Conservation (phyloP, 176 grass and related monocot species). For the Oryza nivara region DNA sequence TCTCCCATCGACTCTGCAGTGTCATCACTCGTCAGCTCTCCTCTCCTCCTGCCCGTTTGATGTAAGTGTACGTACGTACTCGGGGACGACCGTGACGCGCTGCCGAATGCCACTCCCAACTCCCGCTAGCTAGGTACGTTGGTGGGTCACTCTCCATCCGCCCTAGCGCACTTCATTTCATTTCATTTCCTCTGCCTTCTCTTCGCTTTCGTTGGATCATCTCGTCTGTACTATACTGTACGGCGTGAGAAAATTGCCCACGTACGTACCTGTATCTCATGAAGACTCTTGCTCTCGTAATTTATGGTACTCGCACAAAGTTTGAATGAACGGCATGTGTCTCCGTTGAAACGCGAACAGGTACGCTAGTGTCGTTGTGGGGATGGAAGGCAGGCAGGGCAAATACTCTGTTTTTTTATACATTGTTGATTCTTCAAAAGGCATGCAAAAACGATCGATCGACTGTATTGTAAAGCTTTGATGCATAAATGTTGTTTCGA, state of each 20-base stretch:
- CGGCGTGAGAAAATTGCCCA: not conserved
- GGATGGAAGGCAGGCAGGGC: too few relatives aligned
- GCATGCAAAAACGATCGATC: not conserved
- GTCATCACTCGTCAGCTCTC: not conserved
- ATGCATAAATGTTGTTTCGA: not conserved
- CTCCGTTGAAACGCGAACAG: not conserved
- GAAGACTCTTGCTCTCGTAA: not conserved
- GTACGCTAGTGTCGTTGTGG: not conserved
- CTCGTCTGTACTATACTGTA: not conserved
- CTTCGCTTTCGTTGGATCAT: not conserved
- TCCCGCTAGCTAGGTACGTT: not conserved
- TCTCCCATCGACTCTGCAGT: not conserved
- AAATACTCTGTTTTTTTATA: not conserved
- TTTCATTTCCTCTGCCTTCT: not conserved
- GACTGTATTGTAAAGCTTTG: not conserved
- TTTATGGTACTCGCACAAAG: not conserved
- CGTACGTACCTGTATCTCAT: constrained; percentile 11
- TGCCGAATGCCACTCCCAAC: constrained; percentile 22
- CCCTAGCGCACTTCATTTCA: not conserved
- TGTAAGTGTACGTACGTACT: not conserved
- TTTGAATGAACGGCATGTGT: not conserved
- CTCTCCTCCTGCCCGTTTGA: not conserved
- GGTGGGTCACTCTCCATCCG: constrained; percentile 44
- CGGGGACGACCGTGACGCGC: constrained; percentile 32
- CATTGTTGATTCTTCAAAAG: not conserved